Evolutionary conservation across 495 filamentous ascomycete species (phyloP), one percentile per base, ranked within the genome.

Genomic region (Cryomyces minteri): DNA sequence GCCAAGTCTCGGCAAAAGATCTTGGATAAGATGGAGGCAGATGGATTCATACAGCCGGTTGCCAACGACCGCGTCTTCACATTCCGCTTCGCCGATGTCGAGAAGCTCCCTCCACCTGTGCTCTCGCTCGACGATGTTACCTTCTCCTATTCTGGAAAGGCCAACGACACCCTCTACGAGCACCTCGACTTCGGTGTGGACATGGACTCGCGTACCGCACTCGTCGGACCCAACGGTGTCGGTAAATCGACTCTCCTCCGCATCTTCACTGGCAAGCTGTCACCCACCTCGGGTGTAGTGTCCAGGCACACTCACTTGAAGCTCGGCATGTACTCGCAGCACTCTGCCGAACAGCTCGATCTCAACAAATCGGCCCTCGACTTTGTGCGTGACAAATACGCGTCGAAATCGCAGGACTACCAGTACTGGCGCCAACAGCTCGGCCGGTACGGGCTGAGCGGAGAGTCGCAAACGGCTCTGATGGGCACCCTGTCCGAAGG

Each of bases 1-100:
- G 90, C 90, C 63, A 98, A 98, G 72, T 96, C 90, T 31, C 79
- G 90, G 41, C 90, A 98, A 66, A 98, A 98, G 84, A 96, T 98
- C 63, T 76, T 98, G 47, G 90, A 98, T 74, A 98, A 98, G 74
- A 98, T 98, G 90, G 90, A 96, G 70, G 92, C 90, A 46, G 90
- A 98, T 54, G 90, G 90, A 51, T 87, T 96, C 63, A 95, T 98
- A 57, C 81, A 98, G 68, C 80, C 83, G 31, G 84, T 98, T 46
- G 63, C 73, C 49, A 62, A 73, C 48, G 90, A 98, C 65, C 74
- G 80, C 40, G 84, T 95, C 56, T 98, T 98, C 72, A 86, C 84
- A 43, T 98, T 98, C 79, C 80, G 90, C 60, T 98, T 98, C 65
- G 92, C 90, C 46, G 85, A 95, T 55, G 90, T 96, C 41, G 90